Percentiles rank a stretch among this genome's conserved stretches.
These are phyloP conservation scores for Teratosphaeria gauchensis DNA, from an alignment of 2,329 filamentous ascomycete species.

Conservation along the genomic window DNA sequence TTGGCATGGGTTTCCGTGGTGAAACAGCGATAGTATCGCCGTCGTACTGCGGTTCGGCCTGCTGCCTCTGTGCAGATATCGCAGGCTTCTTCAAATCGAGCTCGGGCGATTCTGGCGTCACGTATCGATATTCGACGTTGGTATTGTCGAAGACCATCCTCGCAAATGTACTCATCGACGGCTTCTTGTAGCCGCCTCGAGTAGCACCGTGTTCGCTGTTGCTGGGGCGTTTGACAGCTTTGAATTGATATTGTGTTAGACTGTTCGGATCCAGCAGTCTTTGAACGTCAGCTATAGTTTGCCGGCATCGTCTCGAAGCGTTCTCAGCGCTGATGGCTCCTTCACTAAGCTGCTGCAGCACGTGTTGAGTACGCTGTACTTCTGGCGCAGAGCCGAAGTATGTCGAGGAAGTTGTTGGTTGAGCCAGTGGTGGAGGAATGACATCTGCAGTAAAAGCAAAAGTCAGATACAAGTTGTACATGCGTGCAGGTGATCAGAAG, in stretches of 20 bases:
- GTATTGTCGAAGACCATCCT: constrained; percentile 41
- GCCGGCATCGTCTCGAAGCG: constrained; percentile 57
- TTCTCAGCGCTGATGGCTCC: constrained; percentile 53
- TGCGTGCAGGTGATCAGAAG: background rate
- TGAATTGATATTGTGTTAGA: constrained; percentile 54
- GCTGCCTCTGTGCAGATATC: background rate
- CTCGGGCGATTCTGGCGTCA: constrained; percentile 20
- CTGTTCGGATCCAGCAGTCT: constrained; percentile 63
- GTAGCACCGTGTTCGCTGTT: constrained; percentile 2
- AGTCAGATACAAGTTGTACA: background rate
- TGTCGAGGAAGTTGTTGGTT: constrained; percentile 30
- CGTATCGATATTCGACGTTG: constrained; percentile 27
- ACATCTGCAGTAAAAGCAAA: constrained; percentile 26
- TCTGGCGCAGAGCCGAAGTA: constrained; percentile 19
- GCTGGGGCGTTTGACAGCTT: constrained; percentile 1
- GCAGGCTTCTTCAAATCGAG: constrained; percentile 1
- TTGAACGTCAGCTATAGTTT: constrained; percentile 64
- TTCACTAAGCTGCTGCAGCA: constrained; percentile 59
- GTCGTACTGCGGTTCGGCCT: background rate
- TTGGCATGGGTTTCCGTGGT: background rate
- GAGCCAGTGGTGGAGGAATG: constrained; percentile 36
- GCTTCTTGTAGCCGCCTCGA: constrained; percentile 4
- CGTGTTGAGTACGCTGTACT: constrained; percentile 24
- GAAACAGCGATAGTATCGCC: background rate
- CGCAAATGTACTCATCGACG: constrained; percentile 43